phyloP scores from a whole-genome alignment of 2,329 filamentous ascomycete species.

The Talaromyces piceae region DNA sequence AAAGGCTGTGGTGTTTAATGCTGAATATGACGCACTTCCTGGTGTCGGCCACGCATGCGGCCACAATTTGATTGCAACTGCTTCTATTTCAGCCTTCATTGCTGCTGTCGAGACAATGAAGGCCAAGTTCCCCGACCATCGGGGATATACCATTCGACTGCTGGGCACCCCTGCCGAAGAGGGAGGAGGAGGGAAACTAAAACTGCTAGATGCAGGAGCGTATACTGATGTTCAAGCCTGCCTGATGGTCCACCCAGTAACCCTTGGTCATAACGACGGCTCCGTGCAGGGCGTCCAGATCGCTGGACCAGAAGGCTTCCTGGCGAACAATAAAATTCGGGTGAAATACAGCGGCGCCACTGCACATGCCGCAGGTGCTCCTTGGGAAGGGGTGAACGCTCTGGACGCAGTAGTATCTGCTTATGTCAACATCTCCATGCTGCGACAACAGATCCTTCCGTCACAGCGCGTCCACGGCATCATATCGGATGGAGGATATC shows the following conservation, averaged over 20 bases:
- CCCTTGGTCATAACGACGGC: constrained; percentile 11
- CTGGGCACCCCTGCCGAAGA: constrained; percentile 25
- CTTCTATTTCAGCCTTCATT: constrained; percentile 14
- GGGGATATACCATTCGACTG: constrained; percentile 21
- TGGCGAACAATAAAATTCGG: constrained; percentile 13
- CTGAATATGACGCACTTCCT: constrained; percentile 20
- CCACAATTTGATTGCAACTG: constrained; percentile 13
- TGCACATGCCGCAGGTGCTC: constrained; percentile 50
- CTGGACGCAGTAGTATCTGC: constrained; percentile 50
- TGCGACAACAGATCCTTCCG: constrained; percentile 51
- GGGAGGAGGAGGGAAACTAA: constrained; percentile 22
- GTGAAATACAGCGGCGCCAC: constrained; percentile 42
- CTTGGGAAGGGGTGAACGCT: constrained; percentile 54
- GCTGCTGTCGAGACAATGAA: constrained; percentile 10
- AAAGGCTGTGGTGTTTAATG: constrained; percentile 14
- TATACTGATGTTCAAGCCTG: constrained; percentile 23
- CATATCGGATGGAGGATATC: constrained; percentile 47
- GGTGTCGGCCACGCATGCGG: constrained; percentile 19
- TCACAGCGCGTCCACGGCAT: constrained; percentile 48
- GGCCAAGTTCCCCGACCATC: constrained; percentile 7
- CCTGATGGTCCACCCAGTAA: constrained; percentile 31
- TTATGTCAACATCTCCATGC: constrained; percentile 40
- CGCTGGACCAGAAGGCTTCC: constrained; percentile 8
- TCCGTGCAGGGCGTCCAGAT: constrained; percentile 3
- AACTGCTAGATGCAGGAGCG: constrained; percentile 33